These are phyloP conservation scores for Tillandsia fasciculata DNA, from an alignment of 176 grass and related monocot genomes.

Conservation along the genomic window DNA sequence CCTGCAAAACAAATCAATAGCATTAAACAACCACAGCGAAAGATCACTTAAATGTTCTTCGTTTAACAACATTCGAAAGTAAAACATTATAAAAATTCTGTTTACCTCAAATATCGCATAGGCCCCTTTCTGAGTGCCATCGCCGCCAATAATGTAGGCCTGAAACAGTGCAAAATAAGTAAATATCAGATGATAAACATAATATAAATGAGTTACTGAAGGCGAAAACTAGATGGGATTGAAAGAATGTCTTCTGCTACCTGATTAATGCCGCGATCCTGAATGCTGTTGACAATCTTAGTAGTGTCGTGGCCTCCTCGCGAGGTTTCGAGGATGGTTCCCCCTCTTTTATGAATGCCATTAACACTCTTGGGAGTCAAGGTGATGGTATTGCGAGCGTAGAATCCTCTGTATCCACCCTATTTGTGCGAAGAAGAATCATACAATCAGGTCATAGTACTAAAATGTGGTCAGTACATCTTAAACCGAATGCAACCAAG, in stretches of 20 bases:
- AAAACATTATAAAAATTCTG: neutral
- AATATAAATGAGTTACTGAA: neutral
- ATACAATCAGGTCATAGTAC: neutral
- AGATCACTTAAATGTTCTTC: neutral
- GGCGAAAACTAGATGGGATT: neutral
- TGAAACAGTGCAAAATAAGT: constrained; percentile 15
- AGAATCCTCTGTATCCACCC: constrained; percentile 81
- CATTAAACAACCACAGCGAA: neutral
- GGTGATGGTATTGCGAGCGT: constrained; percentile 61
- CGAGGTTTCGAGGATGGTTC: constrained; percentile 73
- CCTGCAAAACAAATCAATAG: constrained; percentile 22
- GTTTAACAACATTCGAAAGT: neutral
- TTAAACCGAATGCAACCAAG: too few relatives aligned
- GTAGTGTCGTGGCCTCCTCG: constrained; percentile 63
- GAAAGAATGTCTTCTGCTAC: constrained; percentile 16
- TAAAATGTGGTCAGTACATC: too few relatives aligned
- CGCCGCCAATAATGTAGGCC: constrained; percentile 81
- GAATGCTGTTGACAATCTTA: constrained; percentile 68
- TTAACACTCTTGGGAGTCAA: constrained; percentile 64
- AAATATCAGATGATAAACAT: neutral
- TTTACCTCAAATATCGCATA: constrained; percentile 77
- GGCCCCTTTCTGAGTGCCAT: constrained; percentile 87
- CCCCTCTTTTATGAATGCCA: constrained; percentile 80
- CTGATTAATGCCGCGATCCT: constrained; percentile 69
- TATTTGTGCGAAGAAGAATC: neutral